Percentiles rank a stretch among this genome's conserved stretches.
Evolutionary conservation across 441 rosid species (phyloP).

Genomic region (Euphorbia celastroides): DNA sequence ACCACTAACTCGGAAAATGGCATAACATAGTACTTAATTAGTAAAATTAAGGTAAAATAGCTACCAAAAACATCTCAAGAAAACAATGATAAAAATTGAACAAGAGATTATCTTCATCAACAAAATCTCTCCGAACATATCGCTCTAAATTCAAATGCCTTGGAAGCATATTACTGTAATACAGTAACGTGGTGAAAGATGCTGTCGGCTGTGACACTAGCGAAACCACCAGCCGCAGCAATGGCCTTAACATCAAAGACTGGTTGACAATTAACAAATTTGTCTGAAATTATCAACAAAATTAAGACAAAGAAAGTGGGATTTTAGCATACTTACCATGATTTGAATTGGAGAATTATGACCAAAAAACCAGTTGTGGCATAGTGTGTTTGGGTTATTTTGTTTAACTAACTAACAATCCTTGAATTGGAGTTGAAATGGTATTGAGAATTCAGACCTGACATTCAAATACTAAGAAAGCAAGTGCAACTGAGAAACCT

Average conservation of each 20-base stretch:
- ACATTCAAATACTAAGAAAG: slow-evolving; percentile 5
- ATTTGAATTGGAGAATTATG: not conserved
- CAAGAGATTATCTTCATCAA: slow-evolving; percentile 33
- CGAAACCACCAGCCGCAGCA: slow-evolving; percentile 23
- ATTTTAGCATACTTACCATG: slow-evolving; percentile 18
- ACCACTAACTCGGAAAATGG: not conserved
- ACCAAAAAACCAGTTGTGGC: slow-evolving; percentile 6
- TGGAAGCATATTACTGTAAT: slow-evolving; percentile 45
- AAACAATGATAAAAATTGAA: slow-evolving; percentile 33
- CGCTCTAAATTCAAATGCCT: slow-evolving; percentile 34
- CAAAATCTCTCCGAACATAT: slow-evolving; percentile 35
- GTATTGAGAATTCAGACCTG: slow-evolving; percentile 29
- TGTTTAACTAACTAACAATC: slow-evolving; percentile 10
- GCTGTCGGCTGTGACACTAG: slow-evolving; percentile 32
- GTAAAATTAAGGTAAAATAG: no score
- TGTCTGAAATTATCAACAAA: not conserved
- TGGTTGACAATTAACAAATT: not conserved
- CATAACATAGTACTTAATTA: not conserved
- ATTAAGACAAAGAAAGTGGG: not conserved
- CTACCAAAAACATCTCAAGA: slow-evolving; percentile 47
- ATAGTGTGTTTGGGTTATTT: not conserved
- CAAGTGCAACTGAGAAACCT: slow-evolving; percentile 16
- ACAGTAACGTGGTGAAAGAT: slow-evolving; percentile 38
- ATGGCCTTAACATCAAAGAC: slow-evolving; percentile 33
- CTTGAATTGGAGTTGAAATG: slow-evolving; percentile 15